Base-by-base conservation (phyloP, 2,329 filamentous ascomycete species). In the Colletotrichum truncatum region DNA sequence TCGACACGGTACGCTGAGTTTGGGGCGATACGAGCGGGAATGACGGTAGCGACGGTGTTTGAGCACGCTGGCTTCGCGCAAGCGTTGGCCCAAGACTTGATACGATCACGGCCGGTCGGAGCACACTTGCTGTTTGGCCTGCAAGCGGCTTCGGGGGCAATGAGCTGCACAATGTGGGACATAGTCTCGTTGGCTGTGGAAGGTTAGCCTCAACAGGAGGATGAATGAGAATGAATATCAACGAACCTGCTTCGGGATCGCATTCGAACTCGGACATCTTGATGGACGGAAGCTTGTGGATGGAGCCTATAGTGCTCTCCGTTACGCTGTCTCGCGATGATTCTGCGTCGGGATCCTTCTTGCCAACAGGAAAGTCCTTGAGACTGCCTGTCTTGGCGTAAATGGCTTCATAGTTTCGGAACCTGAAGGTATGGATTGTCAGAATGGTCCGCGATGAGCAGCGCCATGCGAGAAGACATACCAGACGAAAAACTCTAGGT, bases 401-500 rank as follows among this genome's bases (percentile, higher is more conserved):
- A 1, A 59, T 39, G 69, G 72, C 68, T 67, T 84, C 77, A 60
- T 82, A 84, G 69, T 80, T 81, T 66, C 78, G 80, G 74, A 76
- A 82, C 80, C 80, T 82, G 56, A 4, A 2, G 5, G 11, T 6
- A 7, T 18, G 4, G 14, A 30, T 23, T 1, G 36, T 64, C 38
- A 57, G 53, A 28, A 3, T 16, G 7, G 4, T 2, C 21, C 2
- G 5, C 5, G 3, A n/a, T n/a, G 10, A 9, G 2, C 10, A 21
- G 7, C n/a, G n/a, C n/a, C n/a, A 3, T 9, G 4, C n/a, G 2
- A 10, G 2, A 10, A 11, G n/a, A 68, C 76, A 25, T 71, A 84
- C 82, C 82, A 84, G 38, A 84, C 75, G 67, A 81, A 84, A 64
- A 84, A 84, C 70, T 84, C 82, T 8, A 84, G 76, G 67, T 84